A percentile compares a stretch with the other conserved stretches of the same genome.
Conservation (phyloP, 176 grass and related monocot genomes). For the Luzula sylvatica region DNA sequence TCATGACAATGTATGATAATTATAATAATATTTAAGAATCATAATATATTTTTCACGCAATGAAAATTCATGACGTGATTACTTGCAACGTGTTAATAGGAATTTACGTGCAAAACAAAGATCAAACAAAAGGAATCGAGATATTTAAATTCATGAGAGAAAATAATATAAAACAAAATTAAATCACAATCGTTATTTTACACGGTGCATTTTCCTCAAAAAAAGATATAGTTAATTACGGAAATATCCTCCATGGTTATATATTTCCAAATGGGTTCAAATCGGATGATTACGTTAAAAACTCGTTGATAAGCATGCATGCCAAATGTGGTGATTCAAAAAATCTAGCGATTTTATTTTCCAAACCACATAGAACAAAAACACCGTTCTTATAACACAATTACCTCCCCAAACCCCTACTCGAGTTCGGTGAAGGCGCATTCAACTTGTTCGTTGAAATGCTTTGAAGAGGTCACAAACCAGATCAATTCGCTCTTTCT, state of each 20-base stretch:
- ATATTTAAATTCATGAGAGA: constrained; percentile 58
- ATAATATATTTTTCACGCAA: constrained; percentile 34
- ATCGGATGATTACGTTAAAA: constrained; percentile 60
- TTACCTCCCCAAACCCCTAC: constrained; percentile 56
- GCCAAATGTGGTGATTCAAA: constrained; percentile 59
- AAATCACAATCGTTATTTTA: constrained; percentile 72
- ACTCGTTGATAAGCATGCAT: constrained; percentile 85
- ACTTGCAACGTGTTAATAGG: constrained; percentile 74
- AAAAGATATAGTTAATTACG: constrained; percentile 38
- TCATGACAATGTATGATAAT: constrained; percentile 70
- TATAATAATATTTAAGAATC: constrained; percentile 48
- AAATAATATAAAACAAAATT: constrained; percentile 39
- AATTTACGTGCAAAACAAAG: constrained; percentile 31
- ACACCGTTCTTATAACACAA: constrained; percentile 62
- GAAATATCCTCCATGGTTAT: constrained; percentile 54
- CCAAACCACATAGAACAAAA: constrained; percentile 33
- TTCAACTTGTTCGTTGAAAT: constrained; percentile 58
- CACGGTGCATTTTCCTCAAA: constrained; percentile 34
- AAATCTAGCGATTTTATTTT: constrained; percentile 64
- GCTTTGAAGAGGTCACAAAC: constrained; percentile 36
- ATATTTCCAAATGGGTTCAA: constrained; percentile 41
- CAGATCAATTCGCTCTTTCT: constrained; percentile 61
- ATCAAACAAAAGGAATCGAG: constrained; percentile 27
- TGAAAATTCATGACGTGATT: constrained; percentile 47
- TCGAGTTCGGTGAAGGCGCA: constrained; percentile 64